These are phyloP conservation scores for Nicotiana obtusifolia DNA, from an alignment of 257 asterid genomes.

Conservation along the genomic window DNA sequence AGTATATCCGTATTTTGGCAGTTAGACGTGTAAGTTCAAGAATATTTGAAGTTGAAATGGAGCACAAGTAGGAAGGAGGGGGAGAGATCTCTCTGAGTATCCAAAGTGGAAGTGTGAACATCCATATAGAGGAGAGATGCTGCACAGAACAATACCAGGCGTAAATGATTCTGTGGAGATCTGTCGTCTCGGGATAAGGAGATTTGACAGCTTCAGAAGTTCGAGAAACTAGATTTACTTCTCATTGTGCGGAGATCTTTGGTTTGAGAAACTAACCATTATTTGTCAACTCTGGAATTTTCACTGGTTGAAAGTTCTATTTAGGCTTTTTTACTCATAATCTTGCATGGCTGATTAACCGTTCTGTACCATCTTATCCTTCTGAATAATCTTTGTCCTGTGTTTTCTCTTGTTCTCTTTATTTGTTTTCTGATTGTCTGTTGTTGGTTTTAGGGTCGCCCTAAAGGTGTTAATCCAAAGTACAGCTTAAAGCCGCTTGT, in stretches of 20 bases:
- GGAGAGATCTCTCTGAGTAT: not conserved
- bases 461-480: slow-evolving; percentile 91
- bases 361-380: not conserved
- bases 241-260: not conserved
- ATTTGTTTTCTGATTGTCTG: not conserved
- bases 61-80: not conserved
- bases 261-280: not conserved
- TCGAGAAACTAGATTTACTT: not conserved
- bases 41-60: not conserved
- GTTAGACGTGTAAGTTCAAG: not conserved
- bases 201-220: not conserved
- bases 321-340: not conserved
- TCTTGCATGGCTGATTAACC: not conserved
- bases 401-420: not conserved
- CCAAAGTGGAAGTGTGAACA: not conserved
- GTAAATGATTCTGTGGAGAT: not conserved
- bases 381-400: not conserved
- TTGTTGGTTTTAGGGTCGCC: slow-evolving; percentile 61
- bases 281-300: not conserved
- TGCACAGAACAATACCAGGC: too few relatives aligned
- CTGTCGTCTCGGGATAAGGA: not conserved
- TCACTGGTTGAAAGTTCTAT: not conserved
- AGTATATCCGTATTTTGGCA: not conserved
- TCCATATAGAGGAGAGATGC: not conserved
- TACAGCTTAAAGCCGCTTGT: slow-evolving; percentile 92